Evolutionary conservation across 352 stramenopile genomes (phyloP).

Genomic region (Globisporangium apiculatum): DNA sequence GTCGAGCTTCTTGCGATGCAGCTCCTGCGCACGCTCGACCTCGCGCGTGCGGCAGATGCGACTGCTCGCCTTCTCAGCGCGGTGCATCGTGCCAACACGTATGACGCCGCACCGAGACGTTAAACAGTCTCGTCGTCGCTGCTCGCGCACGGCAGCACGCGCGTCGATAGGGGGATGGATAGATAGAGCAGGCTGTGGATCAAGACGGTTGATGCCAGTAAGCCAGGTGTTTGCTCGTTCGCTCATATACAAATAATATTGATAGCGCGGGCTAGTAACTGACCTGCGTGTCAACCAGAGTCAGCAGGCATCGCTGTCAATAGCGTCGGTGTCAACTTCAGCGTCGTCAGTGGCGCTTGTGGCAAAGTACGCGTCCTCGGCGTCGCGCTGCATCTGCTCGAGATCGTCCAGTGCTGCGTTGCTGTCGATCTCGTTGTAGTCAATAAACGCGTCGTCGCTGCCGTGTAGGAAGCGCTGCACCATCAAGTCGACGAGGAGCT

Average conservation of each 20-base stretch:
- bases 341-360: constrained; percentile 11
- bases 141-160: no score
- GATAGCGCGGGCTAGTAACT: no score
- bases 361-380: constrained; percentile 74
- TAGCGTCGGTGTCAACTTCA: background rate
- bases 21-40: constrained; percentile 58
- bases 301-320: no score
- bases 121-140: background rate
- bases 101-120: no score
- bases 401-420: constrained; percentile 60
- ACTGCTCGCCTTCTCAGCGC: constrained; percentile 71
- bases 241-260: no score
- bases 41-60: constrained; percentile 65
- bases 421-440: constrained; percentile 59
- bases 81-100: constrained; percentile 33
- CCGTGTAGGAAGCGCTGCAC: constrained; percentile 61
- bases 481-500: constrained; percentile 73
- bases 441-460: constrained; percentile 44
- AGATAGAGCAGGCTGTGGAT: no score
- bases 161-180: no score
- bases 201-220: no score
- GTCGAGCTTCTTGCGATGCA: constrained; percentile 68
- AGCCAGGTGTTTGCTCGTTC: no score
- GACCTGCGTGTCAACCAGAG: no score
- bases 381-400: constrained; percentile 63